phyloP scores from a whole-genome alignment of 2,329 filamentous ascomycete species.

The Ascocoryne sarcoides region DNA sequence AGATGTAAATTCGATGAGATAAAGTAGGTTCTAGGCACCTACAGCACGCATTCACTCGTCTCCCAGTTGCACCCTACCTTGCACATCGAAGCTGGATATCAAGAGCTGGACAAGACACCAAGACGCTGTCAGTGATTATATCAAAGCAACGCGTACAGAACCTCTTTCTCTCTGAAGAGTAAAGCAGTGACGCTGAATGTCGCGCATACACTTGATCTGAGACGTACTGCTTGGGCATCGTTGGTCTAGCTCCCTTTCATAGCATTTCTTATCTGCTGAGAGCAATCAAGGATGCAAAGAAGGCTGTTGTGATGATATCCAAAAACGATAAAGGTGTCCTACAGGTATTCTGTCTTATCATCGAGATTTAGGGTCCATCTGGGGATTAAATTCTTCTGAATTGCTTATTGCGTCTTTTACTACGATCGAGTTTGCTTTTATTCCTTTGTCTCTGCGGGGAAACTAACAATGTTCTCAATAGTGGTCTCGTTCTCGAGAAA shows the following conservation, averaged over 20 bases:
- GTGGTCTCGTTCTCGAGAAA: conserved; percentile 67
- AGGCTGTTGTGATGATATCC: conserved; percentile 1
- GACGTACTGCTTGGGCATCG: conserved; percentile 20
- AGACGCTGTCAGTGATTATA: conserved; percentile 26
- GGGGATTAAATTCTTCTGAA: not conserved
- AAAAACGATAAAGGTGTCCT: not conserved
- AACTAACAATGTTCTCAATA: conserved; percentile 27
- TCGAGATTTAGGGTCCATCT: not conserved
- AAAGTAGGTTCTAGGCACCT: conserved; percentile 44
- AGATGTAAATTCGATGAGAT: conserved; percentile 64
- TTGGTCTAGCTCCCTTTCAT: not conserved
- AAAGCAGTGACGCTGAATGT: conserved; percentile 26
- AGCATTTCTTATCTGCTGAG: not conserved
- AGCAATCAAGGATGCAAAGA: conserved; percentile 3
- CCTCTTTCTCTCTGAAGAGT: conserved; percentile 18
- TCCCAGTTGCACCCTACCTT: no score
- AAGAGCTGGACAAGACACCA: conserved; percentile 2
- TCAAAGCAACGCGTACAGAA: conserved; percentile 25
- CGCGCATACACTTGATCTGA: conserved; percentile 59
- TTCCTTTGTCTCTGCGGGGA: not conserved
- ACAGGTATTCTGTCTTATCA: not conserved
- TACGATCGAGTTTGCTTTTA: not conserved
- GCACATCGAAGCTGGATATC: not conserved
- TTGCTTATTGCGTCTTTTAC: not conserved
- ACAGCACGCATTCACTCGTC: conserved; percentile 1